Evolutionary conservation across 2,329 filamentous ascomycete species (phyloP).

Genomic region (Cladophialophora psammophila): DNA sequence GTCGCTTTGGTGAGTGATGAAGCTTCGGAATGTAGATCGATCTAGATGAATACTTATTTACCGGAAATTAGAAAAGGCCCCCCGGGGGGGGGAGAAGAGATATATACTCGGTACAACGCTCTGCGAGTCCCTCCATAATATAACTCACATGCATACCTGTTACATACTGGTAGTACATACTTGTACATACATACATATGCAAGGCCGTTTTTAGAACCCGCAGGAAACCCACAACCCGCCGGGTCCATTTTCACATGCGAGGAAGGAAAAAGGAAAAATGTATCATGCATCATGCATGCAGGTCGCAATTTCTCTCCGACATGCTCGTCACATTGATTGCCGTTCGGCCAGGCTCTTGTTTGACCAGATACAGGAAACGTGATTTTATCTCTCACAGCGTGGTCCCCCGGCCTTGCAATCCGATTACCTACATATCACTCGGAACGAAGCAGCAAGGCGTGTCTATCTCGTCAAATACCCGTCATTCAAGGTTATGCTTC

Average conservation of each 20-base stretch:
- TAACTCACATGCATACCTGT: no score
- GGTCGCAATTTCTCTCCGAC: slow-evolving; percentile 1
- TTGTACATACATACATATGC: not conserved
- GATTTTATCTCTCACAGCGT: not conserved
- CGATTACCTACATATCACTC: not conserved
- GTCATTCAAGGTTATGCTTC: not conserved
- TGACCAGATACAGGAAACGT: not conserved
- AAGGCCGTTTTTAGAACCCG: not conserved
- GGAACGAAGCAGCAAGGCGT: not conserved
- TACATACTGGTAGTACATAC: no score
- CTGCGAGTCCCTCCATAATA: no score
- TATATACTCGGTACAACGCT: no score
- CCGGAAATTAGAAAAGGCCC: no score
- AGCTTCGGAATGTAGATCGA: no score
- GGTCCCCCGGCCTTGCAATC: not conserved
- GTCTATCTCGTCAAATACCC: not conserved
- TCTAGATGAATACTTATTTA: no score
- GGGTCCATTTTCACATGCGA: not conserved
- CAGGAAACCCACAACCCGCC: not conserved
- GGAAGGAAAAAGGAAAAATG: not conserved
- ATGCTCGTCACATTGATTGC: not conserved
- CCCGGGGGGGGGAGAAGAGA: no score
- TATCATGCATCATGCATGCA: not conserved
- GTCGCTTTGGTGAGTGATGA: no score
- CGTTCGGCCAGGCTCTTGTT: not conserved